Percentiles rank a stretch among this genome's conserved stretches.
Conservation (phyloP, 1,139 yeast species). For the Scheffersomyces quercinus region DNA sequence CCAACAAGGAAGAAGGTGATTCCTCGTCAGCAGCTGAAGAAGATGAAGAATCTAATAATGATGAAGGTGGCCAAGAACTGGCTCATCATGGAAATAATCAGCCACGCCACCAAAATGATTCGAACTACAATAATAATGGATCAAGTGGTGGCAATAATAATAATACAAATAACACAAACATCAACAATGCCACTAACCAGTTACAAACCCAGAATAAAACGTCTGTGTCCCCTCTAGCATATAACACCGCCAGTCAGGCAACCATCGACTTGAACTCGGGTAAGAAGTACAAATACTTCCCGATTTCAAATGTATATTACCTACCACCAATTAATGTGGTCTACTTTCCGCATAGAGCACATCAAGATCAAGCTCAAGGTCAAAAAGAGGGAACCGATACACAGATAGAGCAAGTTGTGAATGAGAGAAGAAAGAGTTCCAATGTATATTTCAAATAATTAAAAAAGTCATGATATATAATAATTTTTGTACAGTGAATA, state of each 20-base stretch:
- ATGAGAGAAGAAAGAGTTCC: slow-evolving; percentile 15
- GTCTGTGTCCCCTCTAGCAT: slow-evolving; percentile 8
- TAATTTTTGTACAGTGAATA: neutral
- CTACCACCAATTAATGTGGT: slow-evolving; percentile 62
- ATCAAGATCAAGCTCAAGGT: slow-evolving; percentile 28
- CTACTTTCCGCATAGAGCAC: slow-evolving; percentile 61
- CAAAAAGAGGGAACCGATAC: slow-evolving; percentile 4
- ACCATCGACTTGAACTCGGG: slow-evolving; percentile 13
- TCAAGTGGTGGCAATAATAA: no score
- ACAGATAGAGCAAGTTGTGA: slow-evolving; percentile 8
- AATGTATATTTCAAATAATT: slow-evolving; percentile 15
- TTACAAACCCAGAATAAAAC: slow-evolving; percentile 1
- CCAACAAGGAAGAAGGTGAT: slow-evolving; percentile 5
- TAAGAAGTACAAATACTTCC: slow-evolving; percentile 52
- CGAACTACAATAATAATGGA: no score
- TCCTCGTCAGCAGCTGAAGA: slow-evolving; percentile 1
- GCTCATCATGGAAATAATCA: neutral
- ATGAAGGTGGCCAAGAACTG: slow-evolving; percentile 1
- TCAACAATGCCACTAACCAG: neutral
- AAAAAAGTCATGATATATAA: neutral
- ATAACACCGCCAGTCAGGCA: slow-evolving; percentile 8
- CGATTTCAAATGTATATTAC: slow-evolving; percentile 56
- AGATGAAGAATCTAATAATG: neutral
- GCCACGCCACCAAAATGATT: neutral
- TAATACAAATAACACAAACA: neutral